Evolutionary conservation across 805 yeast species (phyloP).

Genomic region (Candida fluviatilis): DNA sequence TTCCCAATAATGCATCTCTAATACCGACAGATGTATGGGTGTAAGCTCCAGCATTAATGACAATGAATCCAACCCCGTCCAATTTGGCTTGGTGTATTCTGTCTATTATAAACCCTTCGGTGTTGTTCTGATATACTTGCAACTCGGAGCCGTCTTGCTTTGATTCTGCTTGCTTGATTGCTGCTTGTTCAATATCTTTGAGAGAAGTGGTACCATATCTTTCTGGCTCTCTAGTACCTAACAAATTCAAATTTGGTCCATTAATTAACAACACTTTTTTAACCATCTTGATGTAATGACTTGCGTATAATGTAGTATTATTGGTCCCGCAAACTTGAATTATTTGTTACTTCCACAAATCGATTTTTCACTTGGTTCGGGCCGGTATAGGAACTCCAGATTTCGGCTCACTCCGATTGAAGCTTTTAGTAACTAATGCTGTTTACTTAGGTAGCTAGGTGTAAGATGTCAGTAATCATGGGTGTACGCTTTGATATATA

Average conservation of each 20-base stretch:
- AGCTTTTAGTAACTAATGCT: too few species aligned
- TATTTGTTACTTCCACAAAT: too few species aligned
- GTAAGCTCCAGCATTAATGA: conserved; percentile 51
- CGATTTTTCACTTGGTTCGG: too few species aligned
- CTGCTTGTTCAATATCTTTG: conserved; percentile 39
- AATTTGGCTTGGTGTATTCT: conserved; percentile 43
- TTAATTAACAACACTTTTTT: conserved; percentile 42
- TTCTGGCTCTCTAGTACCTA: conserved; percentile 48
- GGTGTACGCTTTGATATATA: too few species aligned
- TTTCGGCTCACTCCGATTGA: too few species aligned
- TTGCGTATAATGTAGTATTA: too few species aligned
- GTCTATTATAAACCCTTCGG: conserved; percentile 45
- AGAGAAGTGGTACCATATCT: conserved; percentile 47
- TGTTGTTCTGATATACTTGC: conserved; percentile 37
- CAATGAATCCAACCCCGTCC: conserved; percentile 41
- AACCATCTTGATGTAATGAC: too few species aligned
- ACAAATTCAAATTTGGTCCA: conserved; percentile 48
- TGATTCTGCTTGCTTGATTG: conserved; percentile 26
- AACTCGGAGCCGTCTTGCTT: conserved; percentile 29
- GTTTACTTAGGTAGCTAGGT: too few species aligned
- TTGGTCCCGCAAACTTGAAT: too few species aligned
- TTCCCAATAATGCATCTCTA: conserved; percentile 46
- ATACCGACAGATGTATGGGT: conserved; percentile 50
- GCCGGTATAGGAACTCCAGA: too few species aligned
- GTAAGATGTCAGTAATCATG: too few species aligned